Evolutionary conservation across 225 moss, liverwort and hornwort genomes (phyloP), one percentile per base, ranked within the genome.

Genomic region (Pseudisothecium myosuroides): DNA sequence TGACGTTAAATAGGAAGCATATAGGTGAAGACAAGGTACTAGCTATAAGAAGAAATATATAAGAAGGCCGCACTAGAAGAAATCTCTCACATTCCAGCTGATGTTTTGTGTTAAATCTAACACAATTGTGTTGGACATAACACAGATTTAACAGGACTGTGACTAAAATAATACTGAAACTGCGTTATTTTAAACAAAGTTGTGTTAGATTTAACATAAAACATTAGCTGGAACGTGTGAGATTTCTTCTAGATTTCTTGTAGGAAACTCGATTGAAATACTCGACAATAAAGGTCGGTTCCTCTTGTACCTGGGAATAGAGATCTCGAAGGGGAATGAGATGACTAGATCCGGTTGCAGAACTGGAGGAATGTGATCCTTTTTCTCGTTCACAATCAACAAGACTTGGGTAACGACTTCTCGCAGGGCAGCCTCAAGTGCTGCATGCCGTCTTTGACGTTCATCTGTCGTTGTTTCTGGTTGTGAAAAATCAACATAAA

Each of bases 311-410:
- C 95, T 95, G 52, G 97, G 97, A 86, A 96, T 95, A n/a, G 93
- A 89, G 74, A 97, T 97, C 85, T 97, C 97, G 65, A 94, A 96
- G 29, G 97, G 97, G 76, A 95, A 97, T 13, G 97, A 92, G 50
- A 94, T 92, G 49, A 96, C 92, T 11, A 92, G 93, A 85, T 92
- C 87, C 81, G 92, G 91, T 63, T 92, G 92, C 54, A 88, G 63
- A 59, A 96, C 95, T 22, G 97, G 97, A 62, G 97, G 97, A 75
- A 97, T 97, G 86, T 97, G 96, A 89, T 97, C 97, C 82, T 97
- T 96, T 85, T 97, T 97, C 82, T 97, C 95, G 76, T 97, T 95
- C 67, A 96, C 95, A 89, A 91, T 84, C 84, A 93, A 87, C 82
- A 97, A 85, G 71, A 97, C 88, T 87, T 97, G 95, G 56, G 92